phyloP scores from a whole-genome alignment of 2,329 filamentous ascomycete species.

The Aspergillus glaucus region DNA sequence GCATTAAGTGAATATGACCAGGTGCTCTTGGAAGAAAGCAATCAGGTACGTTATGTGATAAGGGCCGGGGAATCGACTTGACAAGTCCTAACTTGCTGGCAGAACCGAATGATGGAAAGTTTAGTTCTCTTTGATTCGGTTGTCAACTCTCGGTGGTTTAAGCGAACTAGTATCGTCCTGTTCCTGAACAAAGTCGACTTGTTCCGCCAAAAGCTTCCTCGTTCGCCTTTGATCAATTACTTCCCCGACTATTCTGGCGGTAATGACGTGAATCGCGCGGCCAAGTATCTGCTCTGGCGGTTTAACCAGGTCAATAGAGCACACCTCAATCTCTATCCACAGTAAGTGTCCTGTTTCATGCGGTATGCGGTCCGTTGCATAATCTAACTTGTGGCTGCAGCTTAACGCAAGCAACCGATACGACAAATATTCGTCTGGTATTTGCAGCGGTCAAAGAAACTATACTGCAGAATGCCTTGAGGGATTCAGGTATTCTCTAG shows the following conservation, averaged over 20 bases:
- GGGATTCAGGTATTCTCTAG: conserved; percentile 90
- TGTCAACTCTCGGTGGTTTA: conserved; percentile 98
- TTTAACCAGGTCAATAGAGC: conserved; percentile 98
- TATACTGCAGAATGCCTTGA: conserved; percentile 94
- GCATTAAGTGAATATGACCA: conserved; percentile 98
- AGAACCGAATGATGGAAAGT: conserved; percentile 99
- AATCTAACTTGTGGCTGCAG: conserved; percentile 44
- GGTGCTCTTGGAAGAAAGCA: conserved; percentile 91
- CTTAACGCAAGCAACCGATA: conserved; percentile 92
- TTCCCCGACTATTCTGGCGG: conserved; percentile 97
- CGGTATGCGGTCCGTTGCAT: neutral
- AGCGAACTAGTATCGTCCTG: conserved; percentile 95
- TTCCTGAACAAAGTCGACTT: conserved; percentile 99
- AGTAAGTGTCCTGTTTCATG: conserved; percentile 56
- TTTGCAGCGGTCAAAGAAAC: conserved; percentile 99
- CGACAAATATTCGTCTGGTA: conserved; percentile 93
- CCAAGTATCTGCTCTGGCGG: conserved; percentile 95
- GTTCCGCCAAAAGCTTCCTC: conserved; percentile 87
- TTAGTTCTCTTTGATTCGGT: conserved; percentile 94
- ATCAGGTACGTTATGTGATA: conserved; percentile 60
- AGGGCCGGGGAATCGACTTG: too few species aligned
- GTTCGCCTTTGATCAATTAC: conserved; percentile 87
- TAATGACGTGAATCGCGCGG: conserved; percentile 95
- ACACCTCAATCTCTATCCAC: conserved; percentile 92
- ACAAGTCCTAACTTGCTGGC: conserved; percentile 7